Evolutionary conservation across 805 yeast genomes (phyloP), one percentile per base, ranked within the genome.

Genomic region (Pichia paraexigua): DNA sequence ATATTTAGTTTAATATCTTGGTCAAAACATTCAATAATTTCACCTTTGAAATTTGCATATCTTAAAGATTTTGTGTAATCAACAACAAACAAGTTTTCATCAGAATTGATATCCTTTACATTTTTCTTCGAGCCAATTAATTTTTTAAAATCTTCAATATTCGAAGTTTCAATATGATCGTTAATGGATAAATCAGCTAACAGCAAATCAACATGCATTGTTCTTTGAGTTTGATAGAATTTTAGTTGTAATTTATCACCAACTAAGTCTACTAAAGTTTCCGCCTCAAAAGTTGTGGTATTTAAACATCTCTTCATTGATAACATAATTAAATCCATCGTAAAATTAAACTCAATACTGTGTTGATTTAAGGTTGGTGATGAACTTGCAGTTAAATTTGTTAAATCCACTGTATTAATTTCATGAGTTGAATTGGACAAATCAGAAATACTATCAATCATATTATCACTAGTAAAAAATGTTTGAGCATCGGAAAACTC

Each of bases 1-100:
- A 94, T 75, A 43, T 81, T 75, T 47, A 94, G 70, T 10, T 78
- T 73, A 6, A 91, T 77, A 56, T 78, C 82, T 64, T 89, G 96
- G 60, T 91, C 97, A 63, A 76, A 83, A 0, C 85, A 82, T 54
- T 80, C 89, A 47, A 85, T 80, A 17, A 71, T 75, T 37, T 72
- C 74, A 2, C 74, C 73, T 27, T 79, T 71, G 47, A 76, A 75
- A 18, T 71, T 75, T 12, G 80, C 89, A 45, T 79, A 64, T 62
- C 95, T 72, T 62, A 79, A 84, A 0, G 71, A 68, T 57, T 92
- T 72, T 11, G 70, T 66, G 59, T 84, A 87, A 15, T 75, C 71
- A 30, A 90, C 71, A 37, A 71, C 73, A 60, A 90, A 80, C 49
- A 89, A 69, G 51, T 79, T 76, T 27, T 74, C 75, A 17, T 60